phyloP scores from a whole-genome alignment of 257 asterid genomes.

The Solanum bulbocastanum region DNA sequence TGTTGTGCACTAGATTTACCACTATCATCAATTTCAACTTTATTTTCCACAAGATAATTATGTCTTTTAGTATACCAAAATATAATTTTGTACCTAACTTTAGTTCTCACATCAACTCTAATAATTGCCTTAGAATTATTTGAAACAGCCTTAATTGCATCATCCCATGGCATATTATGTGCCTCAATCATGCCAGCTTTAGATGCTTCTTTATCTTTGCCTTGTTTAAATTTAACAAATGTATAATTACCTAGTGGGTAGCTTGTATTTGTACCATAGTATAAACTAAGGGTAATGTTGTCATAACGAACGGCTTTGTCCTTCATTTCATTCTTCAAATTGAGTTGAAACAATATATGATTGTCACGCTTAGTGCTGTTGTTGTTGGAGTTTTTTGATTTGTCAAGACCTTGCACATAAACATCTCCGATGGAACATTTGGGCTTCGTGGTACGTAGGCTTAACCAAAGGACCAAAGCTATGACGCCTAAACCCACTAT shows the following conservation, averaged over 20 bases:
- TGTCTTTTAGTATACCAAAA: conserved; percentile 40
- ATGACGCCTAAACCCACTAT: conserved; percentile 53
- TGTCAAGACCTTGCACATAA: conserved; percentile 47
- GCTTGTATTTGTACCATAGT: conserved; percentile 15
- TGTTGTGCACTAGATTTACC: conserved; percentile 42
- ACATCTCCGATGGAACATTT: conserved; percentile 36
- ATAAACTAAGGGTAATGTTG: conserved; percentile 27
- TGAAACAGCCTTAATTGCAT: conserved; percentile 19
- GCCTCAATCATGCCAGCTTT: conserved; percentile 20
- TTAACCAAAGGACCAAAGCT: conserved; percentile 75
- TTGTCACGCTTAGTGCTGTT: conserved; percentile 8
- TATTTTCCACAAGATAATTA: conserved; percentile 20
- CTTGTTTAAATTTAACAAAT: conserved; percentile 50
- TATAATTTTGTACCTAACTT: conserved; percentile 52
- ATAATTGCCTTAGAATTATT: conserved; percentile 34
- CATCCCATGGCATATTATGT: conserved; percentile 48
- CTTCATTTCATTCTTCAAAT: conserved; percentile 51
- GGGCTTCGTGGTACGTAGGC: conserved; percentile 57
- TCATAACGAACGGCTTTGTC: conserved; percentile 56
- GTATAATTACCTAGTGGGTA: conserved; percentile 33
- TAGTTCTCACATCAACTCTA: conserved; percentile 42
- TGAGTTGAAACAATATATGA: conserved; percentile 39
- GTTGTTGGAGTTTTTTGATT: conserved; percentile 13
- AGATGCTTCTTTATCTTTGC: conserved; percentile 40
- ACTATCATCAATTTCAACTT: conserved; percentile 34